phyloP scores from a whole-genome alignment of 129 eudicot species.

The Flaveria linearis region DNA sequence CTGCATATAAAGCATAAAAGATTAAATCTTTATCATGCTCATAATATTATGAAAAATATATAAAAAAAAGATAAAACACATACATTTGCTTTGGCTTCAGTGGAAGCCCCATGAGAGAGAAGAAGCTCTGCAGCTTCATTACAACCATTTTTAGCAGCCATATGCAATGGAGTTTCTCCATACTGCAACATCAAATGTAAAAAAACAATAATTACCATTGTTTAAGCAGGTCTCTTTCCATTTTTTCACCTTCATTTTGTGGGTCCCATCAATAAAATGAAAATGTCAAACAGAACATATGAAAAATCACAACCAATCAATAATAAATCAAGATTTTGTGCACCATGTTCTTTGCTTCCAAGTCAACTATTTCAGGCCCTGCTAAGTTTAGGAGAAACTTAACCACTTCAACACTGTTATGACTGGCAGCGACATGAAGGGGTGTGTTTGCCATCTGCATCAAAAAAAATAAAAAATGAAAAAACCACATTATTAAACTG shows the following conservation, averaged over 20 bases:
- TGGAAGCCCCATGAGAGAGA: slow-evolving; percentile 66
- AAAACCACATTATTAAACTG: neutral
- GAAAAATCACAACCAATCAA: neutral
- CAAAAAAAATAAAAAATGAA: slow-evolving; percentile 15
- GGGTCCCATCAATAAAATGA: neutral
- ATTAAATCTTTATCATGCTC: neutral
- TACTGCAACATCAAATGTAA: slow-evolving; percentile 44
- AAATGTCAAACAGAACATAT: neutral
- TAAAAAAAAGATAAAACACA: neutral
- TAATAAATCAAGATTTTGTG: slow-evolving; percentile 15
- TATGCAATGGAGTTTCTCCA: slow-evolving; percentile 87
- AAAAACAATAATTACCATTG: neutral
- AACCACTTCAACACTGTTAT: slow-evolving; percentile 76
- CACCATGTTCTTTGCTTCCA: slow-evolving; percentile 98
- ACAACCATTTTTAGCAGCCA: slow-evolving; percentile 90
- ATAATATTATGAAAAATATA: neutral
- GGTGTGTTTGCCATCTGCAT: slow-evolving; percentile 96
- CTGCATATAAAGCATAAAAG: slow-evolving; percentile 34
- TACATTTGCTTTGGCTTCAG: slow-evolving; percentile 97
- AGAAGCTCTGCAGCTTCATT: slow-evolving; percentile 56
- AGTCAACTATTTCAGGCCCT: slow-evolving; percentile 75
- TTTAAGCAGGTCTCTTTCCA: slow-evolving; percentile 4
- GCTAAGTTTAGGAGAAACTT: slow-evolving; percentile 64
- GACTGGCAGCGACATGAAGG: slow-evolving; percentile 91
- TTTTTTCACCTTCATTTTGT: neutral